Conservation (phyloP, 1,139 yeast species). For the Lodderomyces orthopsilosis region DNA sequence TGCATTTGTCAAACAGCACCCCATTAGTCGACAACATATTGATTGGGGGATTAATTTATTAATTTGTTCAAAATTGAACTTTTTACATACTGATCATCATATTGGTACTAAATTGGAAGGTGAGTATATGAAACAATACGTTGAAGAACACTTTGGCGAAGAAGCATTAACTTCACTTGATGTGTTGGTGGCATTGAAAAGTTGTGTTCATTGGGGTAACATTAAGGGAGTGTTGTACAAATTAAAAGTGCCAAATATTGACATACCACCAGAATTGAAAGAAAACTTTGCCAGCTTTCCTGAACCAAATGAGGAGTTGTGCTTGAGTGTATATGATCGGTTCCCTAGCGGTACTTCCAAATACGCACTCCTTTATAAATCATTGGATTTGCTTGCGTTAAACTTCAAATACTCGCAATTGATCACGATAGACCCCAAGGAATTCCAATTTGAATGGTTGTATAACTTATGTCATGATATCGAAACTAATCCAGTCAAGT, state of each 20-base stretch:
- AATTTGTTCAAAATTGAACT: constrained; percentile 49
- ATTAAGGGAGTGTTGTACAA: constrained; percentile 47
- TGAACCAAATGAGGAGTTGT: constrained; percentile 40
- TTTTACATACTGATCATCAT: constrained; percentile 58
- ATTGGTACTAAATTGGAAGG: constrained; percentile 52
- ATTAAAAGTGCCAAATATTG: constrained; percentile 42
- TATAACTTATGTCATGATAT: constrained; percentile 45
- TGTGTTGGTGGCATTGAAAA: constrained; percentile 48
- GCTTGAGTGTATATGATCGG: constrained; percentile 40
- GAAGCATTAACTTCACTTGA: constrained; percentile 40
- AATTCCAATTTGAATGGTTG: constrained; percentile 31
- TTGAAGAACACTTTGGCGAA: constrained; percentile 40
- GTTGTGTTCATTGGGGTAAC: constrained; percentile 58
- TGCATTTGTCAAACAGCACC: constrained; percentile 12
- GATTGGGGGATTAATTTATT: constrained; percentile 43
- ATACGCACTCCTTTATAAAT: constrained; percentile 41
- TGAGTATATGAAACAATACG: constrained; percentile 37
- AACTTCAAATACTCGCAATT: constrained; percentile 24
- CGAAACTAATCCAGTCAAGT: constrained; percentile 46
- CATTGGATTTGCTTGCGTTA: constrained; percentile 30
- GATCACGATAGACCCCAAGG: constrained; percentile 22
- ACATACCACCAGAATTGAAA: constrained; percentile 28
- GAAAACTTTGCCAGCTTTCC: constrained; percentile 40
- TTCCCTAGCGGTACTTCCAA: constrained; percentile 58
- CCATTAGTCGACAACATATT: constrained; percentile 32